Base-by-base conservation (phyloP, 495 filamentous ascomycete genomes). In the Aspergillus affinis region DNA sequence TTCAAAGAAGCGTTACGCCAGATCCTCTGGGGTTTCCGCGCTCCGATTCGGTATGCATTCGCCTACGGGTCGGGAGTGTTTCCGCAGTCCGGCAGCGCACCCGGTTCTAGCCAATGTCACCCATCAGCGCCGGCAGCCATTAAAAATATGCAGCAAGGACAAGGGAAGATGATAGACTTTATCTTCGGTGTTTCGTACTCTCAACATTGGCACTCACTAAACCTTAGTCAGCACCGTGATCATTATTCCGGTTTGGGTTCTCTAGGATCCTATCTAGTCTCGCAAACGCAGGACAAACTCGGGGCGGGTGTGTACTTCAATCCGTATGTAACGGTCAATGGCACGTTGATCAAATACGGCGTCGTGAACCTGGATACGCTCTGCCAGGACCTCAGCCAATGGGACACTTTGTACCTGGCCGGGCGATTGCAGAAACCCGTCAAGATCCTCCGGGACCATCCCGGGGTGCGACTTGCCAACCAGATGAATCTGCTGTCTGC, bases 231-330 rank as follows among this genome's bases (percentile, higher is more conserved):
- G 67, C 90, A 98, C 67, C 88, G 90, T 10, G 85, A 95, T 69
- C 94, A 98, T 73, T 98, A 98, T 75, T 97, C 92, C 2, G 84
- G 82, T 12, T 75, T 98, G 3, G 90, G 90, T n/a, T 88, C 84
- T 19, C 78, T 97, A 19, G 92, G 93, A 1, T 97, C 92, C 15
- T 91, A 86, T 48, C 81, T 88, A 10, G 88, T 97, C 18, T 90
- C 90, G 12, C 79, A 85, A 49, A 84, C 96, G 5, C 93, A 98
- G 68, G 93, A 98, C 71, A 82, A 79, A 62, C 89, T 88, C 72
- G 94, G 94, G 17, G 94, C 94, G 4, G 94, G 94, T 10, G 90
- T 97, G 32, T 98, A 98, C 71, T 98, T 97, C 80, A 97, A 98
- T 66, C 91, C 94, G 0, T 96, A 93, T 72, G 84, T 98, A 48